Evolutionary conservation across 805 yeast genomes (phyloP), one percentile per base, ranked within the genome.

Genomic region (Ogataea nakhonphanomensis): DNA sequence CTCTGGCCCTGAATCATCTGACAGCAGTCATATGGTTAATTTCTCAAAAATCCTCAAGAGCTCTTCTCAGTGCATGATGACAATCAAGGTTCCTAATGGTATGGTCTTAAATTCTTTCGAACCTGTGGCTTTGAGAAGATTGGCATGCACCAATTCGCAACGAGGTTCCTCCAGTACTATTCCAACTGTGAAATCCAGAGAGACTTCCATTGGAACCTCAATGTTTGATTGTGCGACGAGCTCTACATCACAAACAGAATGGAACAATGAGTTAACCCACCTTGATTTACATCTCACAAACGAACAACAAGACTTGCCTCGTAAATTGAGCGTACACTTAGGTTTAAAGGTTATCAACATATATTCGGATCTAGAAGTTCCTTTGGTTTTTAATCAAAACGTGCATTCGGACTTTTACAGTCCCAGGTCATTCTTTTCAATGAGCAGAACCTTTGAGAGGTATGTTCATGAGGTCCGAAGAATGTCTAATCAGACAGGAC

Each of bases 351-450:
- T 42, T 1, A 24, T 45, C 27, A 48, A 45, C 17, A 5, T 51
- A 1, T 24, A 28, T 8, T 46, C 57, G 4, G 14, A 22, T 5
- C 13, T 30, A 4, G 43, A 48, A 2, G 67, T 72, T 30, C 76
- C 78, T 12, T 53, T 71, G 12, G 63, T 63, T 37, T 43, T 72
- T n/a, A 62, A 66, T 13, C 45, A 63, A 0, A 37, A 63, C 21
- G 45, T 66, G 14, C 28, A 55, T 26, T 51, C 56, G 30, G 9
- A 26, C 8, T 25, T 14, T 14, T 25, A 21, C 21, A 12, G 13
- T 1, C 5, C 21, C 6, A 9, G 22, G 5, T 17, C 11, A n/a
- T 14, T 27, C 13, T 7, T 32, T 9, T 14, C 22, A 7, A 25
- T 51, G 7, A 44, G 37, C 26, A 22, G 11, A 9, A 37, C 43